Base-by-base conservation (phyloP, 176 grass and related monocot genomes). In the Areca catechu region DNA sequence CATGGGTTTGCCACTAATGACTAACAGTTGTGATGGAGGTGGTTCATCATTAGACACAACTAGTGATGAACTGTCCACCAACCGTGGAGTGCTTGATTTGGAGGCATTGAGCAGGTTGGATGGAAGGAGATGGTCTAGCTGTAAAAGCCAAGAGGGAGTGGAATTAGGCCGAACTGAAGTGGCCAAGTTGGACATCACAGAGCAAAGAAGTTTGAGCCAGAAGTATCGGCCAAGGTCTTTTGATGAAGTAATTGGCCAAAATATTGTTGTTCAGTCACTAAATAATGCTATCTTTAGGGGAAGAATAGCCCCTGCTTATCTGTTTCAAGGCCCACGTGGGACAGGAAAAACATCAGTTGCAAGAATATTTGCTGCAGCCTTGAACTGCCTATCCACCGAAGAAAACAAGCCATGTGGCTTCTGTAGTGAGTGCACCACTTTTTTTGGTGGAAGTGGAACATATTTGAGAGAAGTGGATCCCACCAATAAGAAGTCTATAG, bases 291-390 rank as follows among this genome's bases (percentile, higher is more conserved):
- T 86, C 67, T 57, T 65, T 56, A 83, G 63, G 66, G 82, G 84
- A 34, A 95, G 83, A 68, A 75, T 95, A 66, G 85, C 90, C 22
- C 79, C 82, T 51, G 82, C 90, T 37, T 95, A 95, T 79, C 77
- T 95, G 68, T 86, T 95, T 78, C 82, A 89, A 73, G 90, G 90
- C 66, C 90, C 85, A 52, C 85, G 85, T 63, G 90, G 90, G 58
- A 95, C 90, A 52, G 85, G 90, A 60, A 95, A 95, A 79, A 89
- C 90, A 71, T 80, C 79, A 16, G 57, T 72, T 16, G 85, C 90
- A 19, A 77, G 82, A 58, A 79, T 95, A 80, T 89, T 89, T 75
- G 62, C 90, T 55, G 66, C 82, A 53, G 79, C 85, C 52, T 53
- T 95, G 55, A 80, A 71, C 71, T 95, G 85, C 64, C 67, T 80